A percentile compares a stretch with the other conserved stretches of the same genome.
phyloP scores from a whole-genome alignment of 2,329 filamentous ascomycete genomes.

The Penicillium sp. region DNA sequence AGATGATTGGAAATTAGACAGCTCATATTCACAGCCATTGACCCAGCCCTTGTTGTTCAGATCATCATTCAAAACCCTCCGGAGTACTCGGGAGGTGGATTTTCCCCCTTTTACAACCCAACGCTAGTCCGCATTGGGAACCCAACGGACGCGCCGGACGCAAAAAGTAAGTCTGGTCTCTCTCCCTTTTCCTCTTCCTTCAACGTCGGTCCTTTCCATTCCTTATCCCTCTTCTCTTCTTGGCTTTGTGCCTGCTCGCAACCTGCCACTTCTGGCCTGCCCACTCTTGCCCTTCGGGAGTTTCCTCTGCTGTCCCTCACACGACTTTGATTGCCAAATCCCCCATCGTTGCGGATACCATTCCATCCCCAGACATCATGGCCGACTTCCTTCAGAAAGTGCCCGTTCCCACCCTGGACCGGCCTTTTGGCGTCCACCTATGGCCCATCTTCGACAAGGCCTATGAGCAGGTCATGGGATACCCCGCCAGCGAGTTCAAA shows the following conservation, averaged over 20 bases:
- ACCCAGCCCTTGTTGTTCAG: background rate
- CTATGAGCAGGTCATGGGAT: slow-evolving; percentile 75
- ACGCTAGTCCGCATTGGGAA: slow-evolving; percentile 31
- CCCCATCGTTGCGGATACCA: slow-evolving; percentile 9
- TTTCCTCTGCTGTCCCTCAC: slow-evolving; percentile 12
- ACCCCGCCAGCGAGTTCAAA: slow-evolving; percentile 80
- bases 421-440: slow-evolving; percentile 85
- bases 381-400: slow-evolving; percentile 52
- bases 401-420: slow-evolving; percentile 79
- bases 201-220: slow-evolving; percentile 37
- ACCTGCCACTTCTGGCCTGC: slow-evolving; percentile 4
- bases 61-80: slow-evolving; percentile 1
- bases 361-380: slow-evolving; percentile 41
- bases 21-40: background rate
- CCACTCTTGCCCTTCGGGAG: slow-evolving; percentile 7
- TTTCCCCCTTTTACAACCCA: slow-evolving; percentile 32
- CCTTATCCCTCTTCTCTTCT: slow-evolving; percentile 67
- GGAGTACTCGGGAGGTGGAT: slow-evolving; percentile 22
- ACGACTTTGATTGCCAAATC: background rate
- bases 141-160: slow-evolving; percentile 32
- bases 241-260: slow-evolving; percentile 34
- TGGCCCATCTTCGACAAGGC: slow-evolving; percentile 94
- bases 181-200: slow-evolving; percentile 65
- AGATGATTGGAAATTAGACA: background rate
- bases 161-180: slow-evolving; percentile 23